These are phyloP conservation scores for Plasmodium relictum DNA, from an alignment of 169 alveolate genomes.

Conservation along the genomic window DNA sequence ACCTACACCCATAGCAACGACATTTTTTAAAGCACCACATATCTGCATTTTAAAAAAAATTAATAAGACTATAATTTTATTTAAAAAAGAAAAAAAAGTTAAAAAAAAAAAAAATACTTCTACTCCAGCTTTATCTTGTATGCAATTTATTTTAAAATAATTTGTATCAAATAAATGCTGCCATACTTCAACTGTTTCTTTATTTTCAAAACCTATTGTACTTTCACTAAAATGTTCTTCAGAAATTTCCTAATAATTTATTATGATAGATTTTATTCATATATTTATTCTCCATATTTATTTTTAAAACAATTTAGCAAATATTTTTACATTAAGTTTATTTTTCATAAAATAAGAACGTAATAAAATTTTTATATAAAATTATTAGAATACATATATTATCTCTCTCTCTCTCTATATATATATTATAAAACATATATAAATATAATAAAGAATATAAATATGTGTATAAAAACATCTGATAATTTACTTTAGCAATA, in stretches of 20 bases:
- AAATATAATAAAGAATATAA: too few species aligned
- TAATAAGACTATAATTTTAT: too few species aligned
- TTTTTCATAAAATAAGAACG: background rate
- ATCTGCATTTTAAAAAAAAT: slow-evolving; percentile 63
- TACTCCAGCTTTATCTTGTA: slow-evolving; percentile 91
- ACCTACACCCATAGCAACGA: slow-evolving; percentile 93
- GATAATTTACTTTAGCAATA: slow-evolving; percentile 87
- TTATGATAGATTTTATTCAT: background rate
- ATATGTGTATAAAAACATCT: background rate
- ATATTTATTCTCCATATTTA: background rate
- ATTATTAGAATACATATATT: too few species aligned
- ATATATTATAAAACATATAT: too few species aligned
- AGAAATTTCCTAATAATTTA: slow-evolving; percentile 84
- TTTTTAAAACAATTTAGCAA: background rate
- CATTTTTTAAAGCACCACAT: slow-evolving; percentile 93
- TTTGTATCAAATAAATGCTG: slow-evolving; percentile 87
- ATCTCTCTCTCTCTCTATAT: too few species aligned
- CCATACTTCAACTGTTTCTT: slow-evolving; percentile 81
- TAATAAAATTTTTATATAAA: too few species aligned
- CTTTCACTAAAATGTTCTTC: slow-evolving; percentile 91
- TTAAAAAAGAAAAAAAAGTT: background rate
- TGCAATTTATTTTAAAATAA: slow-evolving; percentile 86
- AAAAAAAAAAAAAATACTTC: slow-evolving; percentile 50
- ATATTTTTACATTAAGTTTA: background rate
- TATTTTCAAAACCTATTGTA: slow-evolving; percentile 88